A percentile compares a stretch with the other conserved stretches of the same genome.
These are phyloP conservation scores for Penicillium nordicum DNA, from an alignment of 2,329 filamentous ascomycete species.

Conservation along the genomic window DNA sequence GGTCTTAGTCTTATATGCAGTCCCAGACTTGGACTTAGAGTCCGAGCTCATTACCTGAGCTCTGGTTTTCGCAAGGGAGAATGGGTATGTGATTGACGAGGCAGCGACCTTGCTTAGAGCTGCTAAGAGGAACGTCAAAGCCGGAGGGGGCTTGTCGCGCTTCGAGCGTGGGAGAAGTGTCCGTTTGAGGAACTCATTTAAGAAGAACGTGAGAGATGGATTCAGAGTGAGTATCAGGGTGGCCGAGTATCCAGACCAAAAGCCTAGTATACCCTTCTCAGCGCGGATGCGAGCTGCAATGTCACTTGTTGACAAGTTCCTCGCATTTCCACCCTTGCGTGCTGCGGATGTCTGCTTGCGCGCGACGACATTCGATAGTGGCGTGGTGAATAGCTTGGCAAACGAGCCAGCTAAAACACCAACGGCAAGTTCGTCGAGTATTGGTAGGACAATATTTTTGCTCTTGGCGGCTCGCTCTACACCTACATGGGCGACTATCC, in stretches of 20 bases:
- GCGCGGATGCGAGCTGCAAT: slow-evolving; percentile 62
- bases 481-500: slow-evolving; percentile 41
- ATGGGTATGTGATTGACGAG: slow-evolving; percentile 75
- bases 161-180: slow-evolving; percentile 54
- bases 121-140: slow-evolving; percentile 63
- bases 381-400: slow-evolving; percentile 72
- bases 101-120: slow-evolving; percentile 76
- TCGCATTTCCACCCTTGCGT: slow-evolving; percentile 9
- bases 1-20: slow-evolving; percentile 20
- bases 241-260: slow-evolving; percentile 87
- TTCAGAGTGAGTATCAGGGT: slow-evolving; percentile 77
- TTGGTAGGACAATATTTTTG: slow-evolving; percentile 48
- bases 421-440: slow-evolving; percentile 69
- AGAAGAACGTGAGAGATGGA: slow-evolving; percentile 78
- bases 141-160: slow-evolving; percentile 52
- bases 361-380: slow-evolving; percentile 77
- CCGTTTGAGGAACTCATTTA: slow-evolving; percentile 69
- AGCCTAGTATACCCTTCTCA: slow-evolving; percentile 69
- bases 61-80: slow-evolving; percentile 78
- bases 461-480: slow-evolving; percentile 19
- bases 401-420: slow-evolving; percentile 69
- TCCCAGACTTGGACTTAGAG: slow-evolving; percentile 21
- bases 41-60: slow-evolving; percentile 55
- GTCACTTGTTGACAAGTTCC: slow-evolving; percentile 45
- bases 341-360: slow-evolving; percentile 68